Evolutionary conservation across 768 basidiomycete species (phyloP).

Genomic region (Tylopilus felleus): DNA sequence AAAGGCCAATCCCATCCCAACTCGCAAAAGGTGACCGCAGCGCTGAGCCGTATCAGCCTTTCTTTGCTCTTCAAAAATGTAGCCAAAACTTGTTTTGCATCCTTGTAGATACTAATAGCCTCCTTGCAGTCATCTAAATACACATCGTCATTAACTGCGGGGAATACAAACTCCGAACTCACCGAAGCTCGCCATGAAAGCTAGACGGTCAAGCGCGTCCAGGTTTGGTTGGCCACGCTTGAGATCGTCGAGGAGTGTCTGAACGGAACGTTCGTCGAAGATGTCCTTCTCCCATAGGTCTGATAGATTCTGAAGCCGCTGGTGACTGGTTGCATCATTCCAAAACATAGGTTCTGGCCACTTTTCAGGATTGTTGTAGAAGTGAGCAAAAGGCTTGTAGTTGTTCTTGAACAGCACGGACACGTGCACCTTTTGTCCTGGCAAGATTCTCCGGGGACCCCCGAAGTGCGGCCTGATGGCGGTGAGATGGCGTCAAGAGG

Average conservation of each 20-base stretch:
- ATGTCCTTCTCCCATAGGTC: constrained; percentile 30
- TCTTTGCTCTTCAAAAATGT: constrained; percentile 16
- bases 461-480: constrained; percentile 26
- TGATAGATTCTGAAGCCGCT: constrained; percentile 15
- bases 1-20: constrained; percentile 21
- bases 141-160: neutral
- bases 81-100: constrained; percentile 9
- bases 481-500: constrained; percentile 4
- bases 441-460: constrained; percentile 24
- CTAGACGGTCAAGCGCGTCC: constrained; percentile 25
- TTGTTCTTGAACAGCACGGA: constrained; percentile 30
- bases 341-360: constrained; percentile 32
- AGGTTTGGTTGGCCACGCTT: constrained; percentile 12
- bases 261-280: constrained; percentile 22
- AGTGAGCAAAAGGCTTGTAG: constrained; percentile 26
- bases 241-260: constrained; percentile 19
- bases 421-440: constrained; percentile 32
- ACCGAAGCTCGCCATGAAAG: constrained; percentile 32
- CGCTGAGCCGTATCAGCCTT: constrained; percentile 20
- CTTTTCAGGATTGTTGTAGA: constrained; percentile 17
- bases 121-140: constrained; percentile 17
- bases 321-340: constrained; percentile 24
- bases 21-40: constrained; percentile 26
- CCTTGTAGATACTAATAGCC: neutral
- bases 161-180: neutral